Base-by-base conservation (phyloP, 1,284 basidiomycete genomes). In the Ustilago bromivora region DNA sequence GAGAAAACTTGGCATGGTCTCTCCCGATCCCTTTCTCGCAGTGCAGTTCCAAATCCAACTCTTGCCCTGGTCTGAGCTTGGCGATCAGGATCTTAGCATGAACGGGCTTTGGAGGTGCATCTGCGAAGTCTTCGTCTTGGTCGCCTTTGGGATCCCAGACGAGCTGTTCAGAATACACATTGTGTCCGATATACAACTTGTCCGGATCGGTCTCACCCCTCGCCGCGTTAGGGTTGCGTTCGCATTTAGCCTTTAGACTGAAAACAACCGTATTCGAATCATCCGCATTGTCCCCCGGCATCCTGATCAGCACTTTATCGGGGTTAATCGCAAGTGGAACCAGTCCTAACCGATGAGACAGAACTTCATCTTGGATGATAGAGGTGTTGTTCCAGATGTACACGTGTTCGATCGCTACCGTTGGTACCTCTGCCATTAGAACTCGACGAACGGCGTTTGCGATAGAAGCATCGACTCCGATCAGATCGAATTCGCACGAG, bases 351-450 rank as follows among this genome's bases (percentile, higher is more conserved):
- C 96, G 91, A 71, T 98, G 95, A 1, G 94, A 90, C 15, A 99
- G 89, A 1, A 99, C 92, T 87, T 99, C 96, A 85, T 99, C 96
- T 65, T 92, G 94, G 68, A 99, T 92, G 81, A 99, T 94, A 2
- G 92, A 92, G 0, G 94, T 98, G 87, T 99, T 99, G 88, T 98
- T 93, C 91, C 92, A 98, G 2, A 97, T 90, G 87, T 95, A 99
- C 9, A 95, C 94, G 75, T 93, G 89, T 85, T 99, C 96, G 68
- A 98, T 93, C n/a, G 93, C 93, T 13, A 99, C 89, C 0, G 94
- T 93, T 6, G 82, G 82, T 23, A 84, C 96, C 90, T 99, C 96
- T 32, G 97, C 93, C 60, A 99, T 94, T 84, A 98, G 89, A 63
- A 96, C 93, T 67, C 96, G 89, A 51, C 97, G 90, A 78, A 98